These are phyloP conservation scores for Puccinia coronata DNA, from an alignment of 1,284 basidiomycete genomes.

Conservation along the genomic window DNA sequence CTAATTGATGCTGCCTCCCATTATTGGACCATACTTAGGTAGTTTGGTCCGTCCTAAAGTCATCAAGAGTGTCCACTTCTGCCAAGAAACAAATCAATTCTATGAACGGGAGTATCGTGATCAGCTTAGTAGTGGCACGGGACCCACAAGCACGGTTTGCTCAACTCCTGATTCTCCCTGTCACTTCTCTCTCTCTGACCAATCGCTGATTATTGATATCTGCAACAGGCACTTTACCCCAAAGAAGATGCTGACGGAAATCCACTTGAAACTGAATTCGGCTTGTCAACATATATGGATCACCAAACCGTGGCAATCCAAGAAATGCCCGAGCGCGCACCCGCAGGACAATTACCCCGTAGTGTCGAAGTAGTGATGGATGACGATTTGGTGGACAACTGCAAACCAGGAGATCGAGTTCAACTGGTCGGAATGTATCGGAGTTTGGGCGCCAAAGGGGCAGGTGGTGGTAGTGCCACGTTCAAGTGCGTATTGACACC, in stretches of 20 bases:
- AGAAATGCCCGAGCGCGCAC: constrained; percentile 98
- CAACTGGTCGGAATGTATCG: constrained; percentile 95
- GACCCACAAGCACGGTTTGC: constrained; percentile 63
- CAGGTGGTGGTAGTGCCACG: constrained; percentile 70
- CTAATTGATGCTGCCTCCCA: background rate
- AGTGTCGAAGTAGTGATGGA: constrained; percentile 94
- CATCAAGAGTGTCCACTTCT: constrained; percentile 94
- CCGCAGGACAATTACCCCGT: constrained; percentile 91
- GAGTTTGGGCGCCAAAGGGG: constrained; percentile 76
- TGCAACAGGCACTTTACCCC: constrained; percentile 64
- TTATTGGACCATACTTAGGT: constrained; percentile 58
- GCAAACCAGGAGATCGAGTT: constrained; percentile 96
- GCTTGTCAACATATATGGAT: constrained; percentile 87
- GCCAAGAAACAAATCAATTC: constrained; percentile 79
- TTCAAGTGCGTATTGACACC: constrained; percentile 74
- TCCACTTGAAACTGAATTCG: constrained; percentile 87
- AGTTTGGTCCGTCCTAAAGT: constrained; percentile 98
- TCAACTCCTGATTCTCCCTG: constrained; percentile 63
- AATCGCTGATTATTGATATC: constrained; percentile 49
- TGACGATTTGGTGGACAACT: constrained; percentile 94
- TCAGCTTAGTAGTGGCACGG: constrained; percentile 72
- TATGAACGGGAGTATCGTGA: constrained; percentile 91
- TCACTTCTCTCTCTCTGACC: constrained; percentile 48
- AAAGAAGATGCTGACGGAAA: constrained; percentile 88
- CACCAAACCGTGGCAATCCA: constrained; percentile 97